Percentiles rank a stretch among this genome's conserved stretches.
These are phyloP conservation scores for Thozetella sp. DNA, from an alignment of 495 filamentous ascomycete species.

Conservation along the genomic window DNA sequence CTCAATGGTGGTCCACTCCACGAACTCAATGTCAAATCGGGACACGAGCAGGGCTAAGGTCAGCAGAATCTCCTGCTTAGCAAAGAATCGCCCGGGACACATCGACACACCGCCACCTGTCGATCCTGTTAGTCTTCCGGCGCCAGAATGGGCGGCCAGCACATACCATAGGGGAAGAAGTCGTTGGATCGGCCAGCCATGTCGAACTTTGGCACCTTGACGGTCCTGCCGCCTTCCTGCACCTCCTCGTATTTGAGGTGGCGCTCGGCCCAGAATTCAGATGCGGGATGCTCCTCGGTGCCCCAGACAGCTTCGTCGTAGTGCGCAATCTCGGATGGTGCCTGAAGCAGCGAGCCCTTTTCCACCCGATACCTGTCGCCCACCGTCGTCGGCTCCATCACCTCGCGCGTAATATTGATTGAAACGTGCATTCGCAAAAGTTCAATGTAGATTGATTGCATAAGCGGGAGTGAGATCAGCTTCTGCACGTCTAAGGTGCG, in stretches of 20 bases:
- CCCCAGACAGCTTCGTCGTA: conserved; percentile 27
- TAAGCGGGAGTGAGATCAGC: conserved; percentile 20
- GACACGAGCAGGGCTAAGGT: conserved; percentile 46
- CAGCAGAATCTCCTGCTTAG: conserved; percentile 37
- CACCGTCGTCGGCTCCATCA: conserved; percentile 11
- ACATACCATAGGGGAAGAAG: no score
- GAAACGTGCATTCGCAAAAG: background rate
- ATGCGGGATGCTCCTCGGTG: conserved; percentile 21
- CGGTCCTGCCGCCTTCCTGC: background rate
- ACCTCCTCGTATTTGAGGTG: conserved; percentile 18
- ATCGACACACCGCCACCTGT: conserved; percentile 13
- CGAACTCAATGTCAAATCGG: conserved; percentile 52
- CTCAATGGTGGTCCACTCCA: conserved; percentile 11
- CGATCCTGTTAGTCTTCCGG: no score
- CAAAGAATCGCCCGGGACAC: conserved; percentile 45
- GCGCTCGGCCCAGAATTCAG: conserved; percentile 35
- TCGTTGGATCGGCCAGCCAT: background rate
- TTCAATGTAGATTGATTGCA: conserved; percentile 27
- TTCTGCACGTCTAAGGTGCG: conserved; percentile 14
- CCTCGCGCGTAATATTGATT: conserved; percentile 19
- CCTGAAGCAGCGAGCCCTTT: conserved; percentile 18
- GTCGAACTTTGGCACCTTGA: background rate
- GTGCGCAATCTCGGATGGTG: conserved; percentile 20
- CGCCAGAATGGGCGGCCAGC: no score
- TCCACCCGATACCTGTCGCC: conserved; percentile 18